A percentile compares a stretch with the other conserved stretches of the same genome.
phyloP scores from a whole-genome alignment of 495 filamentous ascomycete species.

The Cladorrhinum samala region DNA sequence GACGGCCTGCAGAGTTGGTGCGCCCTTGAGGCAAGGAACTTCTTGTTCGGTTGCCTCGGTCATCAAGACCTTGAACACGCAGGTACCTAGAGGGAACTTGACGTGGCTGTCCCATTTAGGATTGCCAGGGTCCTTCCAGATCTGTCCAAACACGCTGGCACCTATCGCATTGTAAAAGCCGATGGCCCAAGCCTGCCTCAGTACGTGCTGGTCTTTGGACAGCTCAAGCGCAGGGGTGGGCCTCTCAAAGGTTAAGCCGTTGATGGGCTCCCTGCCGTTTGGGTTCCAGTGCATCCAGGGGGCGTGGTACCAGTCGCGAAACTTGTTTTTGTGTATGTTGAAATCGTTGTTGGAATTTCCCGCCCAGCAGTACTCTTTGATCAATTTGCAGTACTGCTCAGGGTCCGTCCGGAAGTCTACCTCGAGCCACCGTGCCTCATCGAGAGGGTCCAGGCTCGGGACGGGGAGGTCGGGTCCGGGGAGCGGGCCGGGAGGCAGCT shows the following conservation, averaged over 20 bases:
- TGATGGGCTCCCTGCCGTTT: background rate
- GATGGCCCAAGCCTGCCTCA: background rate
- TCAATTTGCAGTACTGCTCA: background rate
- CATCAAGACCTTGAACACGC: conserved; percentile 7
- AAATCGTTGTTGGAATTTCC: conserved; percentile 1
- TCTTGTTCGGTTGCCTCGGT: background rate
- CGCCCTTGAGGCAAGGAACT: background rate
- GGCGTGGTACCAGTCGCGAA: background rate
- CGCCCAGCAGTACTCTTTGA: conserved; percentile 1
- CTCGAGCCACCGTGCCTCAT: background rate
- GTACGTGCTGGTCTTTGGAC: background rate
- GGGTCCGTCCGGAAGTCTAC: background rate
- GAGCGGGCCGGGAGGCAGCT: background rate
- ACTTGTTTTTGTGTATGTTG: background rate
- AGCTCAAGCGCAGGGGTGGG: background rate
- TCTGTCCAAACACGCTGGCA: background rate
- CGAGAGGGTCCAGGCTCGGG: background rate
- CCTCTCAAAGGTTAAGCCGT: conserved; percentile 1
- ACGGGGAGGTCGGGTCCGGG: background rate
- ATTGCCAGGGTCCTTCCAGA: background rate
- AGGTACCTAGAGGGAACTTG: background rate
- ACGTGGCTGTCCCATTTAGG: conserved; percentile 4
- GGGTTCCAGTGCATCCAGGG: conserved; percentile 1
- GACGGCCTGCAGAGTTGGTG: background rate
- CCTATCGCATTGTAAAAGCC: conserved; percentile 1